These are phyloP conservation scores for Coemansia sp. DNA, from an alignment of 192 early-diverging fungal species.

Conservation along the genomic window DNA sequence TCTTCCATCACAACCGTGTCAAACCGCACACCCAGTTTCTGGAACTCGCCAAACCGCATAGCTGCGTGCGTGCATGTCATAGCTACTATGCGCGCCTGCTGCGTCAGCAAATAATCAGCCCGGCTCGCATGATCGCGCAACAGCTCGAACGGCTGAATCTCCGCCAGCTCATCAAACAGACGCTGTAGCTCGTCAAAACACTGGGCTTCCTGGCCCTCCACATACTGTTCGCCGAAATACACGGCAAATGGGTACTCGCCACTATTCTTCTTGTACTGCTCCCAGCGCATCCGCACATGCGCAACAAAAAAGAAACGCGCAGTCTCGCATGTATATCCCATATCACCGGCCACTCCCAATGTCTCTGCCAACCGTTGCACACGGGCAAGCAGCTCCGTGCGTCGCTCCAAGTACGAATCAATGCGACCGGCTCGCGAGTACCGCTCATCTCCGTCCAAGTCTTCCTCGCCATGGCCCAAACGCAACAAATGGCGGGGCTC, in stretches of 20 bases:
- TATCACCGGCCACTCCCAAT: constrained; percentile 75
- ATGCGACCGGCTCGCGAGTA: constrained; percentile 95
- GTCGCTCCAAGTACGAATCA: constrained; percentile 84
- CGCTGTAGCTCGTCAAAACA: constrained; percentile 78
- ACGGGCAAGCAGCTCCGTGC: constrained; percentile 68
- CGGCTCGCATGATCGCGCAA: constrained; percentile 75
- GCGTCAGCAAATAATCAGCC: constrained; percentile 88
- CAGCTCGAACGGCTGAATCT: constrained; percentile 93
- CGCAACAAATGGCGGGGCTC: constrained; percentile 92
- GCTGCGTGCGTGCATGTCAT: constrained; percentile 98
- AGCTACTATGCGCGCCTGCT: constrained; percentile 94
- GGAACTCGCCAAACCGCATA: constrained; percentile 81
- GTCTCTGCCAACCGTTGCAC: constrained; percentile 78
- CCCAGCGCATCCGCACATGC: constrained; percentile 78
- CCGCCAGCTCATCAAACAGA: constrained; percentile 86
- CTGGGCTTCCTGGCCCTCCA: constrained; percentile 60
- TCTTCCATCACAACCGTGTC: constrained; percentile 98
- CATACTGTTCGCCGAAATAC: constrained; percentile 62
- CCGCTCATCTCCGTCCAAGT: constrained; percentile 73
- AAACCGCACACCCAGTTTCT: constrained; percentile 89
- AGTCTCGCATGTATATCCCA: constrained; percentile 90
- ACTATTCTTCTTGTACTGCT: constrained; percentile 54
- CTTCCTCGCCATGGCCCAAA: constrained; percentile 93
- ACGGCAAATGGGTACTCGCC: constrained; percentile 76
- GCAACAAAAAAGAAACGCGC: constrained; percentile 85